Evolutionary conservation across 129 eudicot species (phyloP), one percentile per base, ranked within the genome.

Genomic region (Helichrysum umbraculigerum): DNA sequence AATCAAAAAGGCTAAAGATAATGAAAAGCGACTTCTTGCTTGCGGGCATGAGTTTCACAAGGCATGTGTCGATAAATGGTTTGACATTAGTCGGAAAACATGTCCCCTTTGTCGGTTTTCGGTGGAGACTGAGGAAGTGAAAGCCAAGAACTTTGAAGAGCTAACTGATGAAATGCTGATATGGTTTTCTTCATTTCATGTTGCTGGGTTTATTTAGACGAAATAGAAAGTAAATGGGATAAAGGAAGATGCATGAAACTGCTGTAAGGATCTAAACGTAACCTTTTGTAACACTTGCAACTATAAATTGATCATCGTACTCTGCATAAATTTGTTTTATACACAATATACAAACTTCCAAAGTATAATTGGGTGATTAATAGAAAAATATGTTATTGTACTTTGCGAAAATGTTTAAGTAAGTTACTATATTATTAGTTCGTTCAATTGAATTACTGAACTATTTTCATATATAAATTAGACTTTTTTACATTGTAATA

Each of bases 141-240:
- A 52, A 70, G 20, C 32, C 29, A 70, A 34, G 68, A 80, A 37
- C 62, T 67, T 70, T 14, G 89, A 84, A 50, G 88, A 82, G 63
- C 61, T 86, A 51, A 88, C 83, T 0, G 90, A 84, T 66, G 93
- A 88, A 50, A 84, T 90, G 96, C 68, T 84, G 57, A 78, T 88
- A 39, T 90, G 96, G 96, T 88, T 88, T 86, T 90, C 96, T 50
- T 90, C 96, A 29, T 90, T 90, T 68, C 96, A 90, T 82, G 84
- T 81, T 32, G 84, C 83, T 68, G 92, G 96, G 66, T 77, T 39
- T 74, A 74, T 83, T 78, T 83, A 74, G 78, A 20, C 0, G 62
- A 20, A 22, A 21, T 9, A 21, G 11, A 19, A 2, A 57, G 28
- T 19, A n/a, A n/a, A 57, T 0, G 62, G 16, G 16, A 25, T 20